Conservation (phyloP, 208 protist genomes). For the Leishmania lainsoni region DNA sequence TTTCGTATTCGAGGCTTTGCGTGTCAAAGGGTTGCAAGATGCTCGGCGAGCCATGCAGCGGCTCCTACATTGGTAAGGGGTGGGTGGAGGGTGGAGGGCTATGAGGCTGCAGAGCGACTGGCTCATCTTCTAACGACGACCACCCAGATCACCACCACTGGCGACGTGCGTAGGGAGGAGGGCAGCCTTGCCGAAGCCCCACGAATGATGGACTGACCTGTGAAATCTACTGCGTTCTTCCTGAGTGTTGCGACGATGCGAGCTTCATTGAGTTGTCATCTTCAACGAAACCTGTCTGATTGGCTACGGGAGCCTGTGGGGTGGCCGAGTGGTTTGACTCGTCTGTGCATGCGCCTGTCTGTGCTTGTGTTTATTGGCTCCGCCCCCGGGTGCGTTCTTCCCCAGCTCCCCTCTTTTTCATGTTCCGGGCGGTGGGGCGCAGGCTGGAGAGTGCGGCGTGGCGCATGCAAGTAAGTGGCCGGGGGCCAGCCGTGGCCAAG, state of each 20-base stretch:
- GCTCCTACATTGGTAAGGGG: neutral
- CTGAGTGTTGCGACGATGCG: conserved; percentile 13
- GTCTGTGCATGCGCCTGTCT: neutral
- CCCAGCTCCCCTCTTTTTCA: neutral
- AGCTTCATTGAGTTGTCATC: conserved; percentile 13
- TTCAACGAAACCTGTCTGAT: conserved; percentile 21
- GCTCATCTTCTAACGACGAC: neutral
- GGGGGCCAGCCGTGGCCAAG: conserved; percentile 10
- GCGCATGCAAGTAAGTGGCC: neutral
- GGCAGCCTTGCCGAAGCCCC: neutral
- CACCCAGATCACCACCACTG: neutral
- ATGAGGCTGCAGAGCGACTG: neutral
- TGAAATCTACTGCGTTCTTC: conserved; percentile 19
- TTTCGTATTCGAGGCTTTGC: conserved; percentile 47
- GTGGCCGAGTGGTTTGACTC: neutral
- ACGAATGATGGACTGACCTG: conserved; percentile 12
- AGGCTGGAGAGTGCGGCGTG: neutral
- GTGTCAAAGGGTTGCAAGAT: conserved; percentile 87
- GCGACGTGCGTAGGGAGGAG: too few species aligned
- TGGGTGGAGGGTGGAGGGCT: neutral
- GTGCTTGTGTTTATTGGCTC: neutral
- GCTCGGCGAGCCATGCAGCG: neutral
- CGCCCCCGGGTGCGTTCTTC: neutral
- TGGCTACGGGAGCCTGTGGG: neutral
- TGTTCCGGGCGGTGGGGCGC: neutral